Conservation (phyloP, 352 stramenopile genomes). For the Hyaloperonospora brassicae region DNA sequence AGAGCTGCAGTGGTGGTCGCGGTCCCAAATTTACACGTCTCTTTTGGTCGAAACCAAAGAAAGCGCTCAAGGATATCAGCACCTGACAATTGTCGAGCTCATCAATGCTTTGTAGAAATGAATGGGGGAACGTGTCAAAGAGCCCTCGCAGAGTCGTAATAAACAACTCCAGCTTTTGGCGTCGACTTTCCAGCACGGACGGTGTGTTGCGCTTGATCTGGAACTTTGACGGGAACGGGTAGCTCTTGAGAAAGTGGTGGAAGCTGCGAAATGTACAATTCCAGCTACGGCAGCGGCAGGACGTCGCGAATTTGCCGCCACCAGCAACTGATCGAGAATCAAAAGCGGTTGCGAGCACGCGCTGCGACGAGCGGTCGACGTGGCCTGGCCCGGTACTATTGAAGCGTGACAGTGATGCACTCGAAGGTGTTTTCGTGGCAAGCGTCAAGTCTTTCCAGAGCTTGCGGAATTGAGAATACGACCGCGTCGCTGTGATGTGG, state of each 20-base stretch:
- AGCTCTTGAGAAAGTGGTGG: slow-evolving; percentile 38
- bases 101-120: slow-evolving; percentile 41
- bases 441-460: slow-evolving; percentile 46
- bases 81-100: slow-evolving; percentile 35
- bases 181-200: slow-evolving; percentile 30
- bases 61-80: slow-evolving; percentile 30
- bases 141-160: slow-evolving; percentile 35
- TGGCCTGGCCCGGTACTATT: slow-evolving; percentile 5
- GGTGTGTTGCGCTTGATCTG: slow-evolving; percentile 36
- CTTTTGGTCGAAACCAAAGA: slow-evolving; percentile 39
- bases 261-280: slow-evolving; percentile 47
- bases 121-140: slow-evolving; percentile 41
- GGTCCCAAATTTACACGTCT: slow-evolving; percentile 14
- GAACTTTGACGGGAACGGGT: slow-evolving; percentile 48
- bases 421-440: slow-evolving; percentile 33
- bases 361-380: slow-evolving; percentile 1
- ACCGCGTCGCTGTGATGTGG: slow-evolving; percentile 29
- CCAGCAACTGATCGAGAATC: slow-evolving; percentile 6
- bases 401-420: slow-evolving; percentile 13
- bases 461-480: slow-evolving; percentile 53
- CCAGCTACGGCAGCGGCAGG: slow-evolving; percentile 39
- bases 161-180: slow-evolving; percentile 44
- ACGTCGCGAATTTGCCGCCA: slow-evolving; percentile 7
- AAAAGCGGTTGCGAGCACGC: slow-evolving; percentile 14
- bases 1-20: slow-evolving; percentile 8